Base-by-base conservation (phyloP, 371 early-diverging fungal species). In the Dichotomocladium elegans region DNA sequence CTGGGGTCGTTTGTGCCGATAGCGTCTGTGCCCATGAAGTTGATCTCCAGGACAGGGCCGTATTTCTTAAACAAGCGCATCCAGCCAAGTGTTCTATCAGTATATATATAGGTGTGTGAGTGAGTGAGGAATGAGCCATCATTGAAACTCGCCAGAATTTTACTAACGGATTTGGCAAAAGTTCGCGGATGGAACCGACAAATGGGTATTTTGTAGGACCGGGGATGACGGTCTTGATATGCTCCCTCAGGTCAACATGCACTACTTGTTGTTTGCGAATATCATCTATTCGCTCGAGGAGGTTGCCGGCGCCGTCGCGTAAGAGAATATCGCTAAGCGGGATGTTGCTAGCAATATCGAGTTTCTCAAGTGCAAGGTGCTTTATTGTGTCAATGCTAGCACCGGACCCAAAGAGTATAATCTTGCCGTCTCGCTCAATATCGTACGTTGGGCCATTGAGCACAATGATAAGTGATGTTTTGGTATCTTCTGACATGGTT, bases 1-100 rank as follows among this genome's bases (percentile, higher is more conserved):
- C 58, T 59, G 8, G 74, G 65, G 26, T 74, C 68, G 46, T 70
- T 63, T n/a, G 68, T 68, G 10, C 44, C 48, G 8, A 64, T 33
- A 10, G 30, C 46, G 33, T 52, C 37, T 14, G 7, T 42, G 27
- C 61, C 56, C 14, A 63, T 21, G 2, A 64, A 41, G 3, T 44
- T 58, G 10, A 61, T 41, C 12, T 58, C 51, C 12, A 68, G 54
- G 4, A 63, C 43, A 5, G 68, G 68, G n/a, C 68, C 68, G 44
- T 68, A 61, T 2, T 42, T 57, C 5, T 35, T 51, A 49, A 68
- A 68, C 24, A 52, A 56, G 14, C 47, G 24, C 14, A 43, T 19
- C 56, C 56, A 68, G 2, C 55, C 53, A 4, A 37, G 22, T 2
- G 56, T 49, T 42, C 52, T 51, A n/a, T n/a, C n/a, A n/a, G n/a